These are phyloP conservation scores for Setomelanomma holmii DNA, from an alignment of 2,329 filamentous ascomycete species.

Conservation along the genomic window DNA sequence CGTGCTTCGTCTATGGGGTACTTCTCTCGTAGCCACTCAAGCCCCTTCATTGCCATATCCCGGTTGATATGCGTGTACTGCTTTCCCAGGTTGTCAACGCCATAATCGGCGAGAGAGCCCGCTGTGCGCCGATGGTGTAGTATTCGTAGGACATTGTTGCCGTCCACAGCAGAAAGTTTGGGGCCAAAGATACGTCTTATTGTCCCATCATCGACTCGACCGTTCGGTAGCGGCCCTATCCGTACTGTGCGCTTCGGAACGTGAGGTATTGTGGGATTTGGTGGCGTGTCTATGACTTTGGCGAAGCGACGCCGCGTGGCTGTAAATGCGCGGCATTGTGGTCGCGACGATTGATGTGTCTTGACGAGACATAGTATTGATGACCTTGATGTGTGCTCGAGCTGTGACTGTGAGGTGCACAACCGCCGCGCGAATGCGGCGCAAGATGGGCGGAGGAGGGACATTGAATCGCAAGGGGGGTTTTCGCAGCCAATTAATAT, in stretches of 20 bases:
- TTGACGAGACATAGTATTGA: constrained; percentile 32
- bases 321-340: constrained; percentile 34
- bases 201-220: constrained; percentile 30
- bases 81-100: constrained; percentile 43
- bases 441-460: constrained; percentile 37
- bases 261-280: constrained; percentile 25
- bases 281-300: constrained; percentile 32
- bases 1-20: constrained; percentile 51
- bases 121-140: constrained; percentile 49
- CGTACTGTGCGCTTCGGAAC: constrained; percentile 39
- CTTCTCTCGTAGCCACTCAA: constrained; percentile 45
- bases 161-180: constrained; percentile 32
- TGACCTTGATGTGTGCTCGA: constrained; percentile 23
- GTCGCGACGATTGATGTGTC: constrained; percentile 11
- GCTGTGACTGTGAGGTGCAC: constrained; percentile 24
- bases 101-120: constrained; percentile 50
- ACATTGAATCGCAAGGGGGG: constrained; percentile 26
- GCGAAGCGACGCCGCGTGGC: constrained; percentile 31
- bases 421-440: constrained; percentile 39
- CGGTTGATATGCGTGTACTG: constrained; percentile 37
- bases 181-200: constrained; percentile 43
- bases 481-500: too few species aligned
- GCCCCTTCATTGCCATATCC: constrained; percentile 36
- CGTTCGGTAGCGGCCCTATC: constrained; percentile 41
- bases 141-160: constrained; percentile 48